Conservation (phyloP, 495 filamentous ascomycete species). For the Talaromyces borbonicus region DNA sequence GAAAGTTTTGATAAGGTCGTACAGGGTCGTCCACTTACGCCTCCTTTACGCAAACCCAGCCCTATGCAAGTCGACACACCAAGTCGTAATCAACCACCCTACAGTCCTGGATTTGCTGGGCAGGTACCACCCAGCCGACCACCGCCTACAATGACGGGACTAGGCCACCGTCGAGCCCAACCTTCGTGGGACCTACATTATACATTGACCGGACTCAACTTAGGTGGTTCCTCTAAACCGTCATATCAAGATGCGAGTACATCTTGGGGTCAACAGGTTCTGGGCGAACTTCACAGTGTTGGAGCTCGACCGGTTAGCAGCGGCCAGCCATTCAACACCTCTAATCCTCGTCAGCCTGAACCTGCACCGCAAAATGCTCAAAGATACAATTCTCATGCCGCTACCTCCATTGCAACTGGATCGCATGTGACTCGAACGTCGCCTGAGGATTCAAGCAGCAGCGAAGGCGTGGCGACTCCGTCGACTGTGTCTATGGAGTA, state of each 20-base stretch:
- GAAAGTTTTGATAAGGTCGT: constrained; percentile 74
- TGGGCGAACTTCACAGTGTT: constrained; percentile 31
- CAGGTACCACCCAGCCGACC: constrained; percentile 36
- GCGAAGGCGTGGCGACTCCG: constrained; percentile 58
- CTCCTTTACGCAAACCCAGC: constrained; percentile 51
- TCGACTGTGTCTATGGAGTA: constrained; percentile 52
- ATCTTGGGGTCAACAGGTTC: constrained; percentile 43
- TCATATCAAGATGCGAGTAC: constrained; percentile 22
- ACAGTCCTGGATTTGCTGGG: constrained; percentile 34
- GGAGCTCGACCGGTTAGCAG: constrained; percentile 33
- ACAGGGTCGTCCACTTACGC: constrained; percentile 48
- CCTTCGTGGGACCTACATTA: constrained; percentile 72
- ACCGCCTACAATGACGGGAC: constrained; percentile 36
- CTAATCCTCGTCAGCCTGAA: constrained; percentile 19
- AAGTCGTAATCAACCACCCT: constrained; percentile 27
- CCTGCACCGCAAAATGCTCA: constrained; percentile 47
- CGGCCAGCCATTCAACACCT: constrained; percentile 26
- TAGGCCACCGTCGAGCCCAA: constrained; percentile 51
- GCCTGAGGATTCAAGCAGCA: constrained; percentile 64
- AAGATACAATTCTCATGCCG: constrained; percentile 62
- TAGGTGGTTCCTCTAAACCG: constrained; percentile 34
- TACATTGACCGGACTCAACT: constrained; percentile 63
- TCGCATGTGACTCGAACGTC: constrained; percentile 45
- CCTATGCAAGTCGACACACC: constrained; percentile 59
- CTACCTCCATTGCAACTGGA: constrained; percentile 30